These are phyloP conservation scores for Lenwebbia sp. DNA, from an alignment of 345 rosid genomes.

Conservation along the genomic window DNA sequence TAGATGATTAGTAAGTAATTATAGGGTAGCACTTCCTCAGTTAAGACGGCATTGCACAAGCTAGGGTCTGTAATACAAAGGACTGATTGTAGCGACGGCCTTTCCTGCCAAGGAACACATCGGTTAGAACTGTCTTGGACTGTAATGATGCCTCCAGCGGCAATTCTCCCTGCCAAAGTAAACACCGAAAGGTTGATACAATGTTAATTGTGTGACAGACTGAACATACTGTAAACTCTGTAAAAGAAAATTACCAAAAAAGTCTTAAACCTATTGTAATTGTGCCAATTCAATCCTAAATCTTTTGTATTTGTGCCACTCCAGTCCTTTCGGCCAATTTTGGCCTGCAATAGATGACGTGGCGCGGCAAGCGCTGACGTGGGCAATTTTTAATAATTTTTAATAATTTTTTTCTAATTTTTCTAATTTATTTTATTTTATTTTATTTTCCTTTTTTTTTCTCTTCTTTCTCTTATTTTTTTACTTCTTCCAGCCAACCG, in stretches of 20 bases:
- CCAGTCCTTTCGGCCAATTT: no score
- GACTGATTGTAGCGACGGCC: neutral
- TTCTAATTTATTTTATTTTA: no score
- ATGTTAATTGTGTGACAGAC: neutral
- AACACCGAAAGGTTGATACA: neutral
- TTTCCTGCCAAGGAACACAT: neutral
- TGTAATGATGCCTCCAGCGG: constrained; percentile 9
- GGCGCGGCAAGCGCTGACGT: no score
- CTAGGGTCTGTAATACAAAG: neutral
- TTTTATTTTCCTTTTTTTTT: no score
- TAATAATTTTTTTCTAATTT: no score
- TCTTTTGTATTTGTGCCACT: no score
- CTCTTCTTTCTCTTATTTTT: no score
- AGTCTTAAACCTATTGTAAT: no score
- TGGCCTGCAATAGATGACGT: no score
- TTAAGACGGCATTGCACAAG: neutral
- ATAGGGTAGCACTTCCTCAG: neutral
- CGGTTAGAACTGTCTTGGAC: constrained; percentile 15
- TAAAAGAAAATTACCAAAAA: neutral
- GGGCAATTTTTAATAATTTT: no score
- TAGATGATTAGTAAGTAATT: neutral
- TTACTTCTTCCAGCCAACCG: no score
- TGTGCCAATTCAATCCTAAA: no score
- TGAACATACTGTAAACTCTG: neutral
- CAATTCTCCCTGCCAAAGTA: neutral